Conservation (phyloP, 2,329 filamentous ascomycete species). For the Claviceps fusiformis region DNA sequence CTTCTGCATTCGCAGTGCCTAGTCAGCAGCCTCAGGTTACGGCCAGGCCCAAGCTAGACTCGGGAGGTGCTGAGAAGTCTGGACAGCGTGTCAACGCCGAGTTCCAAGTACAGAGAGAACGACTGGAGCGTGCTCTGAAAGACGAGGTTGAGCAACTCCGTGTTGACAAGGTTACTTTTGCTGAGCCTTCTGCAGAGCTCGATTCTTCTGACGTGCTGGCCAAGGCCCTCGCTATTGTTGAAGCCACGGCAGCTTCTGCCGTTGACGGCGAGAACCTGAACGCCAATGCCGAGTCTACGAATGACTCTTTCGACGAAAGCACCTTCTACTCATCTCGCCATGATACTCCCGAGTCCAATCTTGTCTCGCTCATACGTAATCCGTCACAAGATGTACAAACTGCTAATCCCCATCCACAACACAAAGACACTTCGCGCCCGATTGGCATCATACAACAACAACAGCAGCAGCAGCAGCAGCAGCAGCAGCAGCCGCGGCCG, state of each 20-base stretch:
- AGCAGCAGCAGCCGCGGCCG: neutral
- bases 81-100: slow-evolving; percentile 74
- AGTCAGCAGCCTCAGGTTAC: slow-evolving; percentile 25
- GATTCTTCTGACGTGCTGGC: slow-evolving; percentile 60
- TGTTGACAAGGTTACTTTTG: slow-evolving; percentile 29
- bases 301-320: slow-evolving; percentile 82
- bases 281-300: slow-evolving; percentile 47
- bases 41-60: slow-evolving; percentile 58
- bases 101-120: slow-evolving; percentile 63
- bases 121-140: slow-evolving; percentile 63
- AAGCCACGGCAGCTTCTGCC: slow-evolving; percentile 49
- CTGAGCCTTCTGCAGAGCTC: slow-evolving; percentile 49
- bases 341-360: slow-evolving; percentile 53
- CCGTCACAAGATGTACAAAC: slow-evolving; percentile 20
- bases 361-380: slow-evolving; percentile 35
- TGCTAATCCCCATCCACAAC: slow-evolving; percentile 8
- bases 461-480: no score
- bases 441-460: neutral
- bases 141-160: slow-evolving; percentile 60
- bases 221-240: slow-evolving; percentile 57
- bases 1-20: neutral
- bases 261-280: slow-evolving; percentile 38
- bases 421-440: slow-evolving; percentile 2
- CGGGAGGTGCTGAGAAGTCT: slow-evolving; percentile 75
- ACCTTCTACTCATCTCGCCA: slow-evolving; percentile 93